Evolutionary conservation across 768 basidiomycete genomes (phyloP).

Genomic region (Cystobasidium ongulense): DNA sequence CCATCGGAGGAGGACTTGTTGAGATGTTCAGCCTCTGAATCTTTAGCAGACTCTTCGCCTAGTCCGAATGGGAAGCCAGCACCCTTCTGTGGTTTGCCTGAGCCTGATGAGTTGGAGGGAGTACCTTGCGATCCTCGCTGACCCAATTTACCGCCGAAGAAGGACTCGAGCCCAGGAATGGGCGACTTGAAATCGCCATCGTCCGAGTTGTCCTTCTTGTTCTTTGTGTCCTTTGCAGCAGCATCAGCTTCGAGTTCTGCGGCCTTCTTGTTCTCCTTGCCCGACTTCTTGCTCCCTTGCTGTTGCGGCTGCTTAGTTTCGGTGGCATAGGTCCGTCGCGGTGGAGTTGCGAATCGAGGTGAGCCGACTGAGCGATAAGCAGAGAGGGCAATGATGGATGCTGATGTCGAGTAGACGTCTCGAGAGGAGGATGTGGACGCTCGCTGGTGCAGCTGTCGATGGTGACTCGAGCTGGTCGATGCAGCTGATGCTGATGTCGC

Average conservation of each 20-base stretch:
- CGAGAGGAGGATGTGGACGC: background rate
- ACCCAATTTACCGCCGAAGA: constrained; percentile 39
- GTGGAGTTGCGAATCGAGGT: background rate
- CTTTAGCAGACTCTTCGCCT: constrained; percentile 11
- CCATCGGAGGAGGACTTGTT: constrained; percentile 9
- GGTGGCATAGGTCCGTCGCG: background rate
- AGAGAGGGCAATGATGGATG: background rate
- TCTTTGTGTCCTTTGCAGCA: background rate
- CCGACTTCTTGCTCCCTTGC: background rate
- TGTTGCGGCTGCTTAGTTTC: background rate
- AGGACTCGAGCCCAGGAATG: constrained; percentile 37
- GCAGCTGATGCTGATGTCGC: background rate
- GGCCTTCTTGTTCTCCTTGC: constrained; percentile 8
- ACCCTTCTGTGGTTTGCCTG: background rate
- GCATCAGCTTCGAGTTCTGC: background rate
- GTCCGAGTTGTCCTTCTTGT: background rate
- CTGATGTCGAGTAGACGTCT: background rate
- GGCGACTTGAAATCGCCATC: background rate
- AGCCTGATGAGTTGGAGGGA: constrained; percentile 1
- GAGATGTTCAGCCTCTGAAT: constrained; percentile 6
- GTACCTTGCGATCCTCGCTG: constrained; percentile 27
- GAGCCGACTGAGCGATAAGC: background rate
- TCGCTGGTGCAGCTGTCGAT: background rate
- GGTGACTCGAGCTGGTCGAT: background rate
- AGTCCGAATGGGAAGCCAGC: constrained; percentile 15